Evolutionary conservation across 805 yeast species (phyloP).

Genomic region (Teunomyces gatunensis): DNA sequence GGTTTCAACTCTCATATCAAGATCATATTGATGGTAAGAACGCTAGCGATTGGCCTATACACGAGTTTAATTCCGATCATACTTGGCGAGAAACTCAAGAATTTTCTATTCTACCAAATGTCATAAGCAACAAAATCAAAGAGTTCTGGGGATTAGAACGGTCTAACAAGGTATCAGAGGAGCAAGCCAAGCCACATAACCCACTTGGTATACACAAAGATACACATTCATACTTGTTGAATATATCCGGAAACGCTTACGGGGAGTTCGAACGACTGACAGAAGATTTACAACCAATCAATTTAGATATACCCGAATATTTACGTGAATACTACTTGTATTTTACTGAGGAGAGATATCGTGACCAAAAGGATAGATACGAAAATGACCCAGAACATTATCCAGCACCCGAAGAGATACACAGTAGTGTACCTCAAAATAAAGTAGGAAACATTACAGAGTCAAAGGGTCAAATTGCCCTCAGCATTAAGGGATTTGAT

Average conservation of each 20-base stretch:
- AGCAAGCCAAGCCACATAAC: constrained; percentile 15
- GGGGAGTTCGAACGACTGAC: constrained; percentile 28
- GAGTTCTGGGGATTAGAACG: constrained; percentile 47
- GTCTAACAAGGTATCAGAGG: constrained; percentile 12
- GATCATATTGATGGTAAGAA: constrained; percentile 50
- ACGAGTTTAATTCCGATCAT: constrained; percentile 39
- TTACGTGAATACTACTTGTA: constrained; percentile 28
- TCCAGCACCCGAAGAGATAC: constrained; percentile 13
- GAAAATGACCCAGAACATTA: constrained; percentile 26
- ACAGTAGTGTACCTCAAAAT: constrained; percentile 1
- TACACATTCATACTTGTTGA: constrained; percentile 27
- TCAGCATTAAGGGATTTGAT: constrained; percentile 20
- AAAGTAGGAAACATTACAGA: constrained; percentile 30
- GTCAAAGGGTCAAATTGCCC: constrained; percentile 23
- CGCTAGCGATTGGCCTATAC: constrained; percentile 58
- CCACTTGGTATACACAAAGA: constrained; percentile 10
- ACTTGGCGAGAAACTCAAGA: constrained; percentile 48
- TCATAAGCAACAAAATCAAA: constrained; percentile 46
- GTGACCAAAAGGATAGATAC: constrained; percentile 24
- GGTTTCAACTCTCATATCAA: constrained; percentile 62
- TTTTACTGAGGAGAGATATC: constrained; percentile 21
- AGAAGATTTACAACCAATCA: constrained; percentile 12
- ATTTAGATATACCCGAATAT: constrained; percentile 27
- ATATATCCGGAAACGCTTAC: constrained; percentile 32
- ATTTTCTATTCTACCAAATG: constrained; percentile 59